Base-by-base conservation (phyloP, 2,329 filamentous ascomycete species). In the Capronia coronata region DNA sequence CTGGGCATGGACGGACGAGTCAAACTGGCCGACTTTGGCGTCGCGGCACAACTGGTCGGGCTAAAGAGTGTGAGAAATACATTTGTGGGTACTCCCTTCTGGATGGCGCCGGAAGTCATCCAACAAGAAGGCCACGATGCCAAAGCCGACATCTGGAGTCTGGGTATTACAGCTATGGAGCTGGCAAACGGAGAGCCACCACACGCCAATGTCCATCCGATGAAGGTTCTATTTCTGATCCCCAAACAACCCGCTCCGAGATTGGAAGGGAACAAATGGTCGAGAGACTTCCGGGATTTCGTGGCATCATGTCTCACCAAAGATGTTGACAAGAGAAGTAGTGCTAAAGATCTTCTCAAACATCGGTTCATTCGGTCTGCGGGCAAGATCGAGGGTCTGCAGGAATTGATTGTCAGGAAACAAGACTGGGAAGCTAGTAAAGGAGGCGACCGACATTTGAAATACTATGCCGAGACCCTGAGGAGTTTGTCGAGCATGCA, bases 41-140 rank as follows among this genome's bases (percentile, higher is more conserved):
- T 98, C 35, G 93, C 93, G 6, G 91, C 93, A 23, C 93, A 98
- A 67, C 76, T 98, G 62, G 94, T 88, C 54, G 95, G 96, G 65
- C 94, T 97, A 71, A 96, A 96, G 70, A 96, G 91, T 2, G 89
- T 96, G 67, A 82, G 93, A 47, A 91, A 97, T 68, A 98, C 93
- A 0, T 97, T 98, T 63, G 93, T 98, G 16, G 93, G 93, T 16
- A 97, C 91, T 0, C 93, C 93, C 0, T 95, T 94, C 65, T 95
- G 89, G 89, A 94, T 95, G 89, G 89, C 89, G 1, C 89, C 89
- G 1, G 89, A 95, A 65, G 89, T 95, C 29, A 95, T 95, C 59
- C 84, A 94, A 66, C 88, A 94, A 68, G 81, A 87, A 56, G 80
- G 80, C 35, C 83, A 84, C 59, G 88, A 91, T 66, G 93, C 87